These are phyloP conservation scores for Penicillium decumbens DNA, from an alignment of 2,329 filamentous ascomycete genomes.

Conservation along the genomic window DNA sequence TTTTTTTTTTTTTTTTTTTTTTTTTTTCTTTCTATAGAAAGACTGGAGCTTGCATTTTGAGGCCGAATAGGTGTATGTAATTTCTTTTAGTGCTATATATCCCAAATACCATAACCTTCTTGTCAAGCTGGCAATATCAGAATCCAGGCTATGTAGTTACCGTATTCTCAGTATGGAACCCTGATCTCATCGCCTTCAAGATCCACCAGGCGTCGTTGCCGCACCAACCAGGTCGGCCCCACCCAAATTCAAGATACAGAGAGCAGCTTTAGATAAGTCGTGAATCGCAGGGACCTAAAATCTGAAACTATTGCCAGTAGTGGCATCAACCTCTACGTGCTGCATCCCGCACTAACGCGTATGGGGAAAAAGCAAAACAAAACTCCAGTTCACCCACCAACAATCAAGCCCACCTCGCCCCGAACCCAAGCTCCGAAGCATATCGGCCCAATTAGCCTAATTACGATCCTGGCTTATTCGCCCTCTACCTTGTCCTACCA, in stretches of 20 bases:
- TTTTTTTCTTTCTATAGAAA: conserved; percentile 10
- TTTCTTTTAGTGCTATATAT: conserved; percentile 4
- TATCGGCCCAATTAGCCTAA: neutral
- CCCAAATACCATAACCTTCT: conserved; percentile 1
- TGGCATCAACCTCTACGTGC: neutral
- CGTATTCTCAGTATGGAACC: too few relatives aligned
- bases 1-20: conserved; percentile 3
- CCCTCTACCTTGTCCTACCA: neutral
- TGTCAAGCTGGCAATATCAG: neutral
- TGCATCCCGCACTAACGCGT: conserved; percentile 10
- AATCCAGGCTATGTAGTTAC: too few relatives aligned
- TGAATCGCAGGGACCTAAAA: neutral
- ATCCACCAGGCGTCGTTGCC: neutral
- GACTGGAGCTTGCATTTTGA: conserved; percentile 9
- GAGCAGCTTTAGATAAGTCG: neutral
- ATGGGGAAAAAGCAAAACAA: conserved; percentile 25
- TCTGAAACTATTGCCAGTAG: neutral
- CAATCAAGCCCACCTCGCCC: neutral
- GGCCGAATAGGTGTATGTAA: conserved; percentile 7
- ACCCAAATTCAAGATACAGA: neutral
- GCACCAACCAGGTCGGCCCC: neutral
- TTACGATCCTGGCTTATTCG: neutral
- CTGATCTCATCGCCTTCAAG: neutral
- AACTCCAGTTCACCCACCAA: conserved; percentile 7
- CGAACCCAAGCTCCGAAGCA: neutral